Evolutionary conservation across 164 flowering plant genomes (phyloP).

Genomic region (Sextonia rubra): DNA sequence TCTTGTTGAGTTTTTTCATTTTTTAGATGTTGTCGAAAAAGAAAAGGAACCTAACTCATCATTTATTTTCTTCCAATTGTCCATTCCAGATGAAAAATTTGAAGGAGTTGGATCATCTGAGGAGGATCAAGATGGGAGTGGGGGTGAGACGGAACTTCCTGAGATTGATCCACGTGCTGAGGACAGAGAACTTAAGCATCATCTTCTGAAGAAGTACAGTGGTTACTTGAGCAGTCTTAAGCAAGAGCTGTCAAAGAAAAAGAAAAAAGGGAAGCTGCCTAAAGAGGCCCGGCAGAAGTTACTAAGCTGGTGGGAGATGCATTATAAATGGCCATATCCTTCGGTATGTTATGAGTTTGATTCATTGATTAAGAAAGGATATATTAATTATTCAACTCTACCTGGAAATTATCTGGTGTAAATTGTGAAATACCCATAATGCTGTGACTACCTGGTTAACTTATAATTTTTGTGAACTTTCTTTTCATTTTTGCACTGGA

Average conservation of each 20-base stretch:
- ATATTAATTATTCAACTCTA: no score
- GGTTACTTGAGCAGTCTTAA: slow-evolving; percentile 90
- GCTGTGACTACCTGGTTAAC: no score
- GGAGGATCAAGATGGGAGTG: slow-evolving; percentile 73
- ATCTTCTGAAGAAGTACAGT: slow-evolving; percentile 80
- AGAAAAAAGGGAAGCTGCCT: slow-evolving; percentile 93
- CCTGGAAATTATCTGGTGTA: no score
- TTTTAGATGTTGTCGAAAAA: neutral
- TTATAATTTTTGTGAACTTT: no score
- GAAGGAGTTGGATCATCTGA: slow-evolving; percentile 76
- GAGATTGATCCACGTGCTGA: slow-evolving; percentile 89
- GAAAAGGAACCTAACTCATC: neutral
- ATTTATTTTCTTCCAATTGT: neutral
- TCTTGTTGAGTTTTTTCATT: neutral
- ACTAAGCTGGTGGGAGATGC: slow-evolving; percentile 90
- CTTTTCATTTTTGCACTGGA: no score
- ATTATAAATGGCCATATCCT: slow-evolving; percentile 98
- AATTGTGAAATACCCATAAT: no score
- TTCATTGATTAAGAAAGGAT: no score
- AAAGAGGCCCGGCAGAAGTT: slow-evolving; percentile 95
- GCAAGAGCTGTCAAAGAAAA: slow-evolving; percentile 94
- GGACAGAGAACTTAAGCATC: slow-evolving; percentile 86
- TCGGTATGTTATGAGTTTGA: slow-evolving; percentile 40
- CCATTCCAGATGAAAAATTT: slow-evolving; percentile 51
- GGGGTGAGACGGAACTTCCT: slow-evolving; percentile 59